Percentiles rank a stretch among this genome's conserved stretches.
These are phyloP conservation scores for Cryptococcus sp. DNA, from an alignment of 1,284 basidiomycete genomes.

Conservation along the genomic window DNA sequence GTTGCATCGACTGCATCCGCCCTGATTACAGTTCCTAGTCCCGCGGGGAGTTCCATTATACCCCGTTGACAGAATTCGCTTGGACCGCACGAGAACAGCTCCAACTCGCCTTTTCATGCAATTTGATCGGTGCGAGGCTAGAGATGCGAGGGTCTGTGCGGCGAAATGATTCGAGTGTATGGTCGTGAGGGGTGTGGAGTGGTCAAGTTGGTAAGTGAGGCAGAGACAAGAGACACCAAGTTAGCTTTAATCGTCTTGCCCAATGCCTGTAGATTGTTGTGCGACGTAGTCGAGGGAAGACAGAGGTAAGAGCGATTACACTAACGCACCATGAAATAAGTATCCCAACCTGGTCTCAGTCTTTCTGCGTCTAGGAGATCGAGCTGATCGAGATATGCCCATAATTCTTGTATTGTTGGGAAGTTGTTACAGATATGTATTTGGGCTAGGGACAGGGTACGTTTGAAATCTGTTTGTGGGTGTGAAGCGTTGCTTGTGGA, in stretches of 20 bases:
- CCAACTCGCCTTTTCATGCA: constrained; percentile 98
- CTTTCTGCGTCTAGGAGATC: constrained; percentile 71
- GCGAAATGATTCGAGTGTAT: not conserved
- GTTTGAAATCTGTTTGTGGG: constrained; percentile 44
- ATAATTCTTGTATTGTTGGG: constrained; percentile 59
- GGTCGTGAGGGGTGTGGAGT: not conserved
- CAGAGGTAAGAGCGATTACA: not conserved
- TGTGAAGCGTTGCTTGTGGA: constrained; percentile 9
- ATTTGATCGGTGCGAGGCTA: constrained; percentile 85
- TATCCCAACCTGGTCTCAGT: constrained; percentile 85
- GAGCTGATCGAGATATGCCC: constrained; percentile 66
- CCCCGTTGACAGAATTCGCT: constrained; percentile 90
- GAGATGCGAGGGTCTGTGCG: constrained; percentile 72
- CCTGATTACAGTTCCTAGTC: constrained; percentile 80
- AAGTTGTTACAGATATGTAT: constrained; percentile 75
- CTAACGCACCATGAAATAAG: constrained; percentile 83
- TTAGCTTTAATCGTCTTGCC: too few relatives aligned
- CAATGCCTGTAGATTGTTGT: not conserved
- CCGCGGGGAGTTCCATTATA: constrained; percentile 98
- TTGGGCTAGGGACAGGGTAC: constrained; percentile 50
- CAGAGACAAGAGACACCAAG: too few relatives aligned
- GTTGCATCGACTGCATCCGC: constrained; percentile 83
- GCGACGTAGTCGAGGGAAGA: not conserved
- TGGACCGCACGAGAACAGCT: constrained; percentile 77
- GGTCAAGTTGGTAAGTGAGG: not conserved